Base-by-base conservation (phyloP, 352 stramenopile species). In the Pythium graminicola region DNA sequence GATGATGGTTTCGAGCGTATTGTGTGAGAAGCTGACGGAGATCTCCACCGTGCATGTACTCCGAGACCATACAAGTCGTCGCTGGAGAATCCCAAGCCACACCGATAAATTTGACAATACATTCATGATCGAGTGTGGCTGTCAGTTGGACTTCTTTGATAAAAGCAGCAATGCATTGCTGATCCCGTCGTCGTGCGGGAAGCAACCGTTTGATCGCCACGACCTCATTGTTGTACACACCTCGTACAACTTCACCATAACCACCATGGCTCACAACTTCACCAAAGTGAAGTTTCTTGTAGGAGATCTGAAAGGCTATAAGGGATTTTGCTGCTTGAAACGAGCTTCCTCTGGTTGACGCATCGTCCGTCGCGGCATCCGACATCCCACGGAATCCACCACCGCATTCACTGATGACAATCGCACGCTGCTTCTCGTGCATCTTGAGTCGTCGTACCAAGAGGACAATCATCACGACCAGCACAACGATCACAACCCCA, bases 1-100 rank as follows among this genome's bases (percentile, higher is more conserved):
- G 4, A 13, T 61, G 55, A 11, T 17, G n/a, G 20, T 14, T 49
- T 0, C 42, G 26, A 1, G 50, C 47, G 29, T 64, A 72, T 13
- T 22, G 24, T 1, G 9, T 31, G 26, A 77, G 54, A 4, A 78
- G 35, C 2, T 44, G 49, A 14, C 68, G 51, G n/a, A 81, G 40
- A 29, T 82, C 70, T 3, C 71, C 71, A 11, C 62, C 61, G 32
- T 63, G 49, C 68, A 77, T 69, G 29, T 67, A 73, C 42, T 78
- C 71, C 8, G 55, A 67, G 28, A 78, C 54, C 16, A 67, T 44
- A n/a, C 59, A 67, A 4, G 73, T 36, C 47, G 73, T 59, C 11
- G 53, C 49, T 4, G 60, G 28, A 1, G 55, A 65, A 10, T 64
- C 53, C 67, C 71, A 82, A 23, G 72, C 58, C 3, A 75, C 64